Evolutionary conservation across 2,329 filamentous ascomycete genomes (phyloP).

Genomic region (Phialophora chinensis): DNA sequence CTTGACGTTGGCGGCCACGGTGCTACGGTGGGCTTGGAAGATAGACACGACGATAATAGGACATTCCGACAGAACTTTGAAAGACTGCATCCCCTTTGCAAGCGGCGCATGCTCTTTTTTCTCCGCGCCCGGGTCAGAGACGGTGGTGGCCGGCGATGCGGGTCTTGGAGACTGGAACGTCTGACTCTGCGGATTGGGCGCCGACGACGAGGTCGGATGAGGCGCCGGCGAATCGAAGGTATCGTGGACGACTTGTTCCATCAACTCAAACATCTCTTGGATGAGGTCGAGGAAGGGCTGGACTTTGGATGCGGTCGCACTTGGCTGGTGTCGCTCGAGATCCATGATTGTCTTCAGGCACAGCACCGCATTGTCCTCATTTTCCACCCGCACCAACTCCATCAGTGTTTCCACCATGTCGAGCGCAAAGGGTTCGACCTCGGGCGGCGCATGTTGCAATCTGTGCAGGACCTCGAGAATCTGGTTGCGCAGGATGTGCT

Average conservation of each 20-base stretch:
- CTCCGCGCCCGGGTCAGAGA: conserved; percentile 78
- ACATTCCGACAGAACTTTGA: conserved; percentile 97
- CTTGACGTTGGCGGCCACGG: conserved; percentile 83
- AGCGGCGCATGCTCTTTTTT: conserved; percentile 81
- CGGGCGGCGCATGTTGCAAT: conserved; percentile 74
- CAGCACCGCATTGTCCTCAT: conserved; percentile 97
- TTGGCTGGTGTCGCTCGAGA: conserved; percentile 89
- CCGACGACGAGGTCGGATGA: conserved; percentile 49
- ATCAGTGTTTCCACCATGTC: conserved; percentile 91
- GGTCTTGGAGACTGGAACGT: conserved; percentile 88
- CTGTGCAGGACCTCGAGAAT: conserved; percentile 94
- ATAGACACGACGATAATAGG: conserved; percentile 98
- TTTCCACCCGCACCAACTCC: conserved; percentile 85
- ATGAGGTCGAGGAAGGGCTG: conserved; percentile 91
- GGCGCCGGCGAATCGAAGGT: conserved; percentile 80
- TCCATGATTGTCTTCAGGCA: conserved; percentile 99
- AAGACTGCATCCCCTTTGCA: conserved; percentile 94
- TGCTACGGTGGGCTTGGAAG: conserved; percentile 86
- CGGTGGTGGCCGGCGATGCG: conserved; percentile 82
- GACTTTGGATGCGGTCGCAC: conserved; percentile 78
- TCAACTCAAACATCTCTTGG: conserved; percentile 92
- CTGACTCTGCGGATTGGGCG: conserved; percentile 59
- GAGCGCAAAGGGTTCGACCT: conserved; percentile 86
- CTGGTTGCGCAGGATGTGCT: conserved; percentile 93
- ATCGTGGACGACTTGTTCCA: conserved; percentile 92